Evolutionary conservation across 192 early-diverging fungal species (phyloP).

Genomic region (Kappamyces sp.): DNA sequence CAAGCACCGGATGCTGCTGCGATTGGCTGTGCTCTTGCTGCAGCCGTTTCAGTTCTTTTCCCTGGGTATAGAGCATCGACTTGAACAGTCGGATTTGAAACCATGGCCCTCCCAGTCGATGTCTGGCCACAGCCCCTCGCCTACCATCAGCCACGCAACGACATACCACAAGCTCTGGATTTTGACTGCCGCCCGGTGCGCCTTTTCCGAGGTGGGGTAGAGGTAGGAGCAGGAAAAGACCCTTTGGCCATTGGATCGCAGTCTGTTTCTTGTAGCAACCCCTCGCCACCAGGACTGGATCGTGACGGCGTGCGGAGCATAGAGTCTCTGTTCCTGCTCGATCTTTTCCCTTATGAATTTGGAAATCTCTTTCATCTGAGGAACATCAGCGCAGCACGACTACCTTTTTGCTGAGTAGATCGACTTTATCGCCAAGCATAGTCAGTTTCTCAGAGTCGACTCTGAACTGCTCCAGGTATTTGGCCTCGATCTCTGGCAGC

Average conservation of each 20-base stretch:
- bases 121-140: too few relatives aligned
- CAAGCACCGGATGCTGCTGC: too few relatives aligned
- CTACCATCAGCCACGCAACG: too few relatives aligned
- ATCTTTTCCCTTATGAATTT: slow-evolving; percentile 9
- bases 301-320: neutral
- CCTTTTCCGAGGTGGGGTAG: slow-evolving; percentile 1
- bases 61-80: too few relatives aligned
- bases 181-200: neutral
- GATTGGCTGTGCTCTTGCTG: too few relatives aligned
- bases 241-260: neutral
- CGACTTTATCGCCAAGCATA: slow-evolving; percentile 9
- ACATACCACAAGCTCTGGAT: slow-evolving; percentile 8
- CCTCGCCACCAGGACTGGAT: slow-evolving; percentile 11
- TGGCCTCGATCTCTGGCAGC: slow-evolving; percentile 7
- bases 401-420: neutral
- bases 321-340: neutral
- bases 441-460: neutral
- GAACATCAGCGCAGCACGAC: neutral
- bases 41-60: too few relatives aligned
- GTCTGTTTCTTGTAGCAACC: neutral
- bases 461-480: slow-evolving; percentile 15
- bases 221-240: neutral
- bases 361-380: slow-evolving; percentile 7
- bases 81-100: too few relatives aligned
- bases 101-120: too few relatives aligned